Conservation (phyloP, 2,329 filamentous ascomycete genomes). For the Capronia americana region DNA sequence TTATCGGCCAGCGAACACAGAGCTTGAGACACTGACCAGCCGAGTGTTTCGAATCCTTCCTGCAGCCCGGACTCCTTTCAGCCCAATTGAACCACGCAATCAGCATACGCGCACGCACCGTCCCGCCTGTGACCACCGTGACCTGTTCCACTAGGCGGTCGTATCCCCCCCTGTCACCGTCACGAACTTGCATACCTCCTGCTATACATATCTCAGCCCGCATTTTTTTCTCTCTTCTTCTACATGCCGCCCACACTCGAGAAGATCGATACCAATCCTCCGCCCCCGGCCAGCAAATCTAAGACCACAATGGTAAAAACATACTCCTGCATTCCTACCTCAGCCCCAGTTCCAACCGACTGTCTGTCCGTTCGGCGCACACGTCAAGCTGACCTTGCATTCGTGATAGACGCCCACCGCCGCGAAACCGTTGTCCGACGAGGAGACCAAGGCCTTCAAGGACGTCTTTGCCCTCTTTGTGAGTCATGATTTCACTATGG, state of each 20-base stretch:
- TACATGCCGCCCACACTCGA: constrained; percentile 29
- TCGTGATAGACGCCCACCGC: constrained; percentile 28
- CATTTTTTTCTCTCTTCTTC: constrained; percentile 14
- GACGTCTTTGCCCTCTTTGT: constrained; percentile 45
- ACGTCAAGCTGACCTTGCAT: constrained; percentile 16
- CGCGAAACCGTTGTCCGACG: constrained; percentile 33
- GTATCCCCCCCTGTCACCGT: constrained; percentile 1
- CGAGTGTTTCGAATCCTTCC: background rate
- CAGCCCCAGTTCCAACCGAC: background rate
- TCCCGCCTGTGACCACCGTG: background rate
- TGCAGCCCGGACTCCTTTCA: background rate
- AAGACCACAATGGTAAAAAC: constrained; percentile 30
- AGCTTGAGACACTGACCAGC: constrained; percentile 3
- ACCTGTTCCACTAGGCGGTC: constrained; percentile 6
- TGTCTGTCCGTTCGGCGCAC: background rate
- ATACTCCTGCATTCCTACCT: background rate
- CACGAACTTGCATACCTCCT: background rate
- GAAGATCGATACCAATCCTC: constrained; percentile 31
- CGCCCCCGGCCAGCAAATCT: constrained; percentile 9
- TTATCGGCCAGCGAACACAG: constrained; percentile 6
- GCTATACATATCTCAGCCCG: constrained; percentile 24
- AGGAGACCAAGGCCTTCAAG: constrained; percentile 42
- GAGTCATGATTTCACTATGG: constrained; percentile 28
- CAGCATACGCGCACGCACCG: constrained; percentile 12
- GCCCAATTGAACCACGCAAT: constrained; percentile 11